phyloP scores from a whole-genome alignment of 1,284 basidiomycete genomes.

The Apiotrichum sp. region DNA sequence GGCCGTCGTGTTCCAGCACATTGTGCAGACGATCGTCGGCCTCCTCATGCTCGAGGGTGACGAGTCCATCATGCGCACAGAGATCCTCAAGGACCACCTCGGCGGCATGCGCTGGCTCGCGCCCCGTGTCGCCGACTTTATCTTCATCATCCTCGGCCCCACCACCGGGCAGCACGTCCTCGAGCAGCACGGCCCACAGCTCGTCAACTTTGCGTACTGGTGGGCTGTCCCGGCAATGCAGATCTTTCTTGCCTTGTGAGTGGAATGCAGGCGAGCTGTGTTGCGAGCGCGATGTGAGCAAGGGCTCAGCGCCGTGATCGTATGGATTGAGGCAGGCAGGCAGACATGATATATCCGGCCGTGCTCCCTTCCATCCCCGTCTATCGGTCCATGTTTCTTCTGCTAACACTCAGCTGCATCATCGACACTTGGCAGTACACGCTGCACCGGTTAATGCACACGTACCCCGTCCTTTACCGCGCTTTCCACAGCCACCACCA shows the following conservation, averaged over 20 bases:
- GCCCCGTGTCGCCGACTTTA: constrained; percentile 47
- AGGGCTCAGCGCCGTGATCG: too few relatives aligned
- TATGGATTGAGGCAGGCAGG: too few relatives aligned
- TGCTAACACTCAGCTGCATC: constrained; percentile 59
- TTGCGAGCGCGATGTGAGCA: too few relatives aligned
- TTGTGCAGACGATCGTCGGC: constrained; percentile 75
- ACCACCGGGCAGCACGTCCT: constrained; percentile 44
- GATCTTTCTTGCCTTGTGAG: constrained; percentile 77
- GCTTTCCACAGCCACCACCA: constrained; percentile 94
- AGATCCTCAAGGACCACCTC: constrained; percentile 53
- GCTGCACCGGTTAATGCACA: constrained; percentile 86
- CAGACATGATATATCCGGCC: too few relatives aligned
- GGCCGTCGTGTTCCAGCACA: constrained; percentile 78
- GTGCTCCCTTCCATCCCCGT: too few relatives aligned
- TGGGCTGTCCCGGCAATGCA: constrained; percentile 79
- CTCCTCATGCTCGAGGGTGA: constrained; percentile 61
- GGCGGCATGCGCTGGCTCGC: constrained; percentile 50
- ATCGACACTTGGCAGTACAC: constrained; percentile 99
- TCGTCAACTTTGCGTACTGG: constrained; percentile 80
- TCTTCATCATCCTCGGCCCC: constrained; percentile 50
- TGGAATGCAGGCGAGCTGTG: constrained; percentile 19
- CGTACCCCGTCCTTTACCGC: constrained; percentile 84
- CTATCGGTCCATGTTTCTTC: too few relatives aligned
- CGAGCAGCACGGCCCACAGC: constrained; percentile 51
- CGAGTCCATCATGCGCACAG: constrained; percentile 31